Base-by-base conservation (phyloP, 2,329 filamentous ascomycete genomes). In the Beauveria sp. region DNA sequence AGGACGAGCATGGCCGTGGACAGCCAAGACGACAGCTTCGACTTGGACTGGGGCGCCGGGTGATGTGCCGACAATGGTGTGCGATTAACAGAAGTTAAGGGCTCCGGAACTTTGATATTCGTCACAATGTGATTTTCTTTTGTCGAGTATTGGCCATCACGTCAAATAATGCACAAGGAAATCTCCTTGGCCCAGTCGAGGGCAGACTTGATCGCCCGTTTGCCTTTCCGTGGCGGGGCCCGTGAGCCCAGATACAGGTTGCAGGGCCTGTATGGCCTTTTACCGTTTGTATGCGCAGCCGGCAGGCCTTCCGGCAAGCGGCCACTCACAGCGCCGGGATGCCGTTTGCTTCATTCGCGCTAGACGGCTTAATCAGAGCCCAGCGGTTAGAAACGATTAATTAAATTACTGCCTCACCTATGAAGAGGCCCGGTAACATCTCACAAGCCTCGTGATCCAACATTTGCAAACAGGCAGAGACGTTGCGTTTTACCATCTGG, bases 201-300 rank as follows among this genome's bases (percentile, higher is more conserved):
- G n/a, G 12, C 12, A 38, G 34, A 38, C 12, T 5, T 38, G 34
- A 55, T 45, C 24, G 53, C 53, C 14, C 40, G 38, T 45, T 45
- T 26, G 38, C 24, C 20, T 20, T 20, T 22, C 14, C 9, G 20
- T 12, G 10, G 38, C 14, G 7, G 34, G 16, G 12, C 52, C 12
- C 34, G 34, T 38, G 12, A 38, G 34, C 34, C 3, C 34, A 10
- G 43, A 20, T 22, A 46, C 46, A n/a, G 48, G 26, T 31, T 56
- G 53, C 53, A 56, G 56, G 56, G 56, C 22, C 24, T 59, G 46
- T 51, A 46, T 59, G 56, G 56, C 38, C 40, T 49, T 59, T 46
- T 59, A 46, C 50, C 34, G 56, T 48, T 49, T 49, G 54, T 7
- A 28, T 26, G 28, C n/a, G 45, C 56, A 59, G 45, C 45, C 7